Evolutionary conservation across 2,329 filamentous ascomycete species (phyloP).

Genomic region (Sporothrix dimorphospora): DNA sequence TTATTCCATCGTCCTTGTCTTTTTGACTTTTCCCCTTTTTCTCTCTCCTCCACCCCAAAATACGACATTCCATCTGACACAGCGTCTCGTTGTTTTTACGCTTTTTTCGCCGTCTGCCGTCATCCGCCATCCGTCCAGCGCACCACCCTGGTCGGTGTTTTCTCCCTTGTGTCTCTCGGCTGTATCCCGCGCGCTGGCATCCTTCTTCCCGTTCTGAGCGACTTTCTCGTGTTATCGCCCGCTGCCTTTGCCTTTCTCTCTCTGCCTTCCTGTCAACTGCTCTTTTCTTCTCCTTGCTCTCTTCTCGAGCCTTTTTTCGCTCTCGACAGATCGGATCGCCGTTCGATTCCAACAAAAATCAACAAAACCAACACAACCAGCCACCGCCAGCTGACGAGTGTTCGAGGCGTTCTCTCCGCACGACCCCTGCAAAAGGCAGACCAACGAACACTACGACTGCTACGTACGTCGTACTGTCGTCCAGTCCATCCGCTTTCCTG

Average conservation of each 20-base stretch:
- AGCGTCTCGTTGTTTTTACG: neutral
- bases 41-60: neutral
- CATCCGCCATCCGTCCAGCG: neutral
- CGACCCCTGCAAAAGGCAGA: slow-evolving; percentile 18
- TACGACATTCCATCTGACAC: neutral
- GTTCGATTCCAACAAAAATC: neutral
- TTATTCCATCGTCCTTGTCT: neutral
- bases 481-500: neutral
- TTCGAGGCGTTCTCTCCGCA: slow-evolving; percentile 16
- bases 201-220: slow-evolving; percentile 2
- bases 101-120: neutral
- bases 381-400: slow-evolving; percentile 11
- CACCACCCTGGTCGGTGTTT: slow-evolving; percentile 15
- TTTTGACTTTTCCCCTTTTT: neutral
- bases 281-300: neutral
- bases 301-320: neutral
- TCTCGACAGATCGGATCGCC: neutral
- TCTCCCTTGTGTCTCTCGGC: neutral
- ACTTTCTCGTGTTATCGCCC: neutral
- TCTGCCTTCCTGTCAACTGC: neutral
- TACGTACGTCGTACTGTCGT: too few relatives aligned
- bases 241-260: neutral
- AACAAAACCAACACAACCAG: neutral
- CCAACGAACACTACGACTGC: neutral
- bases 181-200: slow-evolving; percentile 1